Conservation (phyloP, 345 rosid species). For the Gossypium stocksii region DNA sequence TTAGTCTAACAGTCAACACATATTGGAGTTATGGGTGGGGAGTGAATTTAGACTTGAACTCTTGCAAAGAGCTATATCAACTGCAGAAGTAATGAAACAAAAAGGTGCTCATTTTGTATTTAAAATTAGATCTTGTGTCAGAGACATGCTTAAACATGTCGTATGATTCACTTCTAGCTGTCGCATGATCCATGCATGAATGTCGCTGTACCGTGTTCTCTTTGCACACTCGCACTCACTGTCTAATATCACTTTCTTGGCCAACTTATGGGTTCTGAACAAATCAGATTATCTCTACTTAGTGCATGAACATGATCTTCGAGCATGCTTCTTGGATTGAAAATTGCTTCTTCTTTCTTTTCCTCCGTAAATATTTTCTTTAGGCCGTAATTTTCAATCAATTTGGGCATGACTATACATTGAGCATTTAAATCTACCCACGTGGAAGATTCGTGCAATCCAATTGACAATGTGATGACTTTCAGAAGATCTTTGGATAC, state of each 20-base stretch:
- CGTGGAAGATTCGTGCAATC: too few relatives aligned
- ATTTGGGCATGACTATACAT: too few relatives aligned
- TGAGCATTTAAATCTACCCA: too few relatives aligned
- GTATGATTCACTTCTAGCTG: background rate
- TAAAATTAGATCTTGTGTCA: background rate
- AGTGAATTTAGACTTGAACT: background rate
- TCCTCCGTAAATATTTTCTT: background rate
- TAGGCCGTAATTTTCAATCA: background rate
- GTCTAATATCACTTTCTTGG: background rate
- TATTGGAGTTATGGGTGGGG: background rate
- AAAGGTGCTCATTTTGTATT: background rate
- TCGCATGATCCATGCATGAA: background rate
- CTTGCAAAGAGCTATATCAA: background rate
- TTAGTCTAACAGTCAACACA: too few relatives aligned
- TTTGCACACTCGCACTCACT: background rate
- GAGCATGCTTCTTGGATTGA: background rate
- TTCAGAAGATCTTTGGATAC: too few relatives aligned
- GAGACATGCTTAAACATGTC: background rate
- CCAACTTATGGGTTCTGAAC: background rate
- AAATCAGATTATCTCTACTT: background rate
- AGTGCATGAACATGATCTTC: too few relatives aligned
- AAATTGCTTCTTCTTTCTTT: too few relatives aligned
- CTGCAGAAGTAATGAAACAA: background rate
- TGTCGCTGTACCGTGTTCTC: background rate
- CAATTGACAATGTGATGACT: too few relatives aligned